Percentiles rank a stretch among this genome's conserved stretches.
Evolutionary conservation across 345 rosid species (phyloP).

Genomic region (Eucalyptus curtisii): DNA sequence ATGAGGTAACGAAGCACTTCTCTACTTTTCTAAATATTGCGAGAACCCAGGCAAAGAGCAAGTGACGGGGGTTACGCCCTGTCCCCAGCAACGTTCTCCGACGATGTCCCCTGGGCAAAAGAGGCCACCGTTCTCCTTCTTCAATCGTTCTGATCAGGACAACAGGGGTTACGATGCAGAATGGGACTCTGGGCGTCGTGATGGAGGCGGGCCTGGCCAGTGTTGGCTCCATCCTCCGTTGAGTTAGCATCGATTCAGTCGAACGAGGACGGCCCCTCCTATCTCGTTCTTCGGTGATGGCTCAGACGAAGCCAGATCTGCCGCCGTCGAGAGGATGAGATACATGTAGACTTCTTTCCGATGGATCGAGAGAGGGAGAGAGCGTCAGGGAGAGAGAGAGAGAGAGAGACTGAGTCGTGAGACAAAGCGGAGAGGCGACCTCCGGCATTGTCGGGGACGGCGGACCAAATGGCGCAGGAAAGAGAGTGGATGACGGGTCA

Average conservation of each 20-base stretch:
- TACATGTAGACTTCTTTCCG: not conserved
- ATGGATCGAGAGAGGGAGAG: accelerated
- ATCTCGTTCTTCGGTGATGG: too few species aligned
- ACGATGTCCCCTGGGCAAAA: accelerated
- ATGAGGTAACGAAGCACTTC: not conserved
- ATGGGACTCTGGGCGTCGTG: not conserved
- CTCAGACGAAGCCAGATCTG: not conserved
- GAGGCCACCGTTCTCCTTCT: not conserved
- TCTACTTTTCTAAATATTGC: not conserved
- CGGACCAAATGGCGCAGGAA: not conserved
- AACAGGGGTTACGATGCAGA: not conserved
- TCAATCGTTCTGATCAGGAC: not conserved
- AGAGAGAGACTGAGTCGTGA: not conserved
- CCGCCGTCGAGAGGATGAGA: not conserved
- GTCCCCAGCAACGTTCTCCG: not conserved
- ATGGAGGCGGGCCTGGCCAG: not conserved
- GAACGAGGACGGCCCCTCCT: too few species aligned
- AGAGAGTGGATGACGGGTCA: not conserved
- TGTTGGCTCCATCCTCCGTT: not conserved
- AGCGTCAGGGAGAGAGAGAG: not conserved
- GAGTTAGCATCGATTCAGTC: not conserved
- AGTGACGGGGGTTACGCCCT: too few species aligned
- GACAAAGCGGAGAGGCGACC: not conserved
- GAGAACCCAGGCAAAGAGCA: not conserved
- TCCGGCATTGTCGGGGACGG: not conserved